Evolutionary conservation across 225 moss, liverwort and hornwort species (phyloP), one percentile per base, ranked within the genome.

Genomic region (Pleurozium schreberi): DNA sequence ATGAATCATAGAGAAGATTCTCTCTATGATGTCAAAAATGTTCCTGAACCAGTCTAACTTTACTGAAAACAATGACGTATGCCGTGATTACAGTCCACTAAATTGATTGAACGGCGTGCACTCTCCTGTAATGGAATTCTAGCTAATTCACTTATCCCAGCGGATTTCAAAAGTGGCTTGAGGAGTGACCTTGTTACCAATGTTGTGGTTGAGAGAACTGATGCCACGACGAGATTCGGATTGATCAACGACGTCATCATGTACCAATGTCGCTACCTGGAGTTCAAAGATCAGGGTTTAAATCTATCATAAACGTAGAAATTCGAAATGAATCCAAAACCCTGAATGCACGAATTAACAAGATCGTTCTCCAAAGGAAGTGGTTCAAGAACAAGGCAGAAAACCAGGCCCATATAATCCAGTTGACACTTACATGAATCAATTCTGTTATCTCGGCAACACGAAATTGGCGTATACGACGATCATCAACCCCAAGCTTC

Each of bases 221-320:
- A 97, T 94, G 70, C 97, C 98, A 90, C 97, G 92, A 68, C 97
- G 96, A 75, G 94, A 93, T 84, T 96, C 93, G 76, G 98, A 93
- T 86, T 96, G 94, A 91, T 98, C 97, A 65, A 98, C 89, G 63
- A 98, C 97, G 89, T 98, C 96, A 87, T 97, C 97, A 91, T 98
- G 98, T 73, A 98, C 90, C 93, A 98, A 95, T 86, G 95, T 92
- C 47, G 96, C 97, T 76, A 98, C 98, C 96, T 98, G 94, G 84
- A 85, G 67, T 88, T 86, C 38, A 83, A 86, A 65, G 63, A 42
- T n/a, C 45, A 87, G 71, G 40, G 34, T 75, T 30, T 34, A 69
- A 50, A 80, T 55, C 58, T 70, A 58, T 86, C 42, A 43, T 58
- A n/a, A n/a, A 45, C 34, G 60, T 58, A 30, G 20, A 31, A 65